Base-by-base conservation (phyloP, 1,284 basidiomycete species). In the Cryptococcus depauperatus region DNA sequence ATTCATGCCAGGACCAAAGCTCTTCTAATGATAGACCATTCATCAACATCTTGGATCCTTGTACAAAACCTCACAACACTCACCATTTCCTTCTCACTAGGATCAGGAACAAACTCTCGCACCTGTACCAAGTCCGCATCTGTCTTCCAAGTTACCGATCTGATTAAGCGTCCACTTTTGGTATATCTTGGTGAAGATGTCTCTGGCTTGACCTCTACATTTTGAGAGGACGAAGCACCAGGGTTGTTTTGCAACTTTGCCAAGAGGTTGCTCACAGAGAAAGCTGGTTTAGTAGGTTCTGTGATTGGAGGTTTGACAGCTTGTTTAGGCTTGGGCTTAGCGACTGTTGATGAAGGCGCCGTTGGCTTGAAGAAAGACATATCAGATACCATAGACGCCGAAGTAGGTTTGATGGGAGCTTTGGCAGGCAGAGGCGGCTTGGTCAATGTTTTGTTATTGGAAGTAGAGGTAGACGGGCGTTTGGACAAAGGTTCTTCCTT, bases 331-430 rank as follows among this genome's bases (percentile, higher is more conserved):
- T 55, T 56, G 6, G 56, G 51, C 39, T 58, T 61, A 1, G 46
- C 22, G 5, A 44, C 32, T 5, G 55, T 46, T 4, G 51, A 27
- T 3, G 51, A 46, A 7, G 56, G 38, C 8, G 41, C 28, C n/a
- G 48, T 50, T n/a, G n/a, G n/a, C n/a, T n/a, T n/a, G 35, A 65
- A 65, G 51, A 63, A 65, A 4, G 62, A 65, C 57, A 61, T 62
- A 46, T 62, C 58, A 3, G 55, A 42, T 18, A 41, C 14, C 9
- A 39, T 19, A 19, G 18, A 45, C 19, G 35, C 26, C 28, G 39
- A 6, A 8, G 39, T 23, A 28, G 35, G n/a, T 5, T 41, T 7
- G 4, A 14, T n/a, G 46, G 7, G 7, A 23, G 38, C 21, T 41
- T 47, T 43, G 23, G 43, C 21, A n/a, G 23, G 11, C 1, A 21